Base-by-base conservation (phyloP, 2,329 filamentous ascomycete genomes). In the Xylaria sp. region DNA sequence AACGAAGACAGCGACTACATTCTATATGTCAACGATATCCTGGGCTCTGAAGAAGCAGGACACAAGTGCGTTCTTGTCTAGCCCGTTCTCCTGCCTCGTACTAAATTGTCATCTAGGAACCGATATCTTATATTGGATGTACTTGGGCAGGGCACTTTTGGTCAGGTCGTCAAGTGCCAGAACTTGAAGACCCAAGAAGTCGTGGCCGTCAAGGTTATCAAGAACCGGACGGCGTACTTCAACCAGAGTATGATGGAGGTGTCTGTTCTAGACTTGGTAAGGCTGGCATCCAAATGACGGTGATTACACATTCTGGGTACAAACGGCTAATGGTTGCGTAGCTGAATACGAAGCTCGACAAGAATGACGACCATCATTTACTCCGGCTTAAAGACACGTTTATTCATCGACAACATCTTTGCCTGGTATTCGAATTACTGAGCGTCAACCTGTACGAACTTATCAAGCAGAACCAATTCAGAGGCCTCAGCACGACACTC, bases 221-320 rank as follows among this genome's bases (percentile, higher is more conserved):
- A 99, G 77, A 99, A 99, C 74, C 88, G 93, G 67, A 99, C 94
- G 1, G 94, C 94, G 37, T 99, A 99, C 73, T 99, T 99, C 78
- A 99, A 99, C 71, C 94, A 99, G 74, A 97, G 94, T 73, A 99
- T 99, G 94, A 99, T 99, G 94, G 94, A 99, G 71, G 94, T 99
- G 26, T 99, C 94, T 1, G 94, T 99, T 20, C 80, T 99, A 53
- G 94, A 99, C 73, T 71, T 99, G 80, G 91, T 95, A 80, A 44
- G 58, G 26, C 44, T 43, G 5, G 11, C 26, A 21, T 13, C 38
- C 7, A 39, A 47, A n/a, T 11, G 20, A n/a, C 9, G 17, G 29
- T 13, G 42, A 20, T 39, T 24, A 9, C 26, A n/a, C n/a, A n/a
- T 18, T 21, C 22, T 17, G 24, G 16, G 16, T 11, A 13, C 11